phyloP scores from a whole-genome alignment of 2,329 filamentous ascomycete species.

The Pleomassaria siparia region DNA sequence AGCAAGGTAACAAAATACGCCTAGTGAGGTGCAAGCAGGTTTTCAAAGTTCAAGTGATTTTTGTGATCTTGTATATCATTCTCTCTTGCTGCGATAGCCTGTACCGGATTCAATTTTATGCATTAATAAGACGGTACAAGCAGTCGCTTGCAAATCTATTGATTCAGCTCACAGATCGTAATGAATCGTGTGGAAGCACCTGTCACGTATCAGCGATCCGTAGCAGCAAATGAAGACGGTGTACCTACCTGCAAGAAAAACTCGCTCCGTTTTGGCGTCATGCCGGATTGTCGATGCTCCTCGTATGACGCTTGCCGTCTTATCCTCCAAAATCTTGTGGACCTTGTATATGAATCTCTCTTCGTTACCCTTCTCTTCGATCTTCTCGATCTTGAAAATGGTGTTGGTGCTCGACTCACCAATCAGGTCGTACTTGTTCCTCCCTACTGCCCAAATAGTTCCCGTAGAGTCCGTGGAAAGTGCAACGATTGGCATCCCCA shows the following conservation, averaged over 20 bases:
- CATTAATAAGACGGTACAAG: too few relatives aligned
- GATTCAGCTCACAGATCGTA: neutral
- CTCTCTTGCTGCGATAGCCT: too few relatives aligned
- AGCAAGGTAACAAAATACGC: too few relatives aligned
- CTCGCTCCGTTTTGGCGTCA: constrained; percentile 7
- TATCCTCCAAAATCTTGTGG: constrained; percentile 10
- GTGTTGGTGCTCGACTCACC: constrained; percentile 2
- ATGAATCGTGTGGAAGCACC: neutral
- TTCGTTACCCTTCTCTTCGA: constrained; percentile 1
- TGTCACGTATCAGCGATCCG: neutral
- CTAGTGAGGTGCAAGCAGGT: too few relatives aligned
- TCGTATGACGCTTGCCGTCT: neutral
- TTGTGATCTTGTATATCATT: too few relatives aligned
- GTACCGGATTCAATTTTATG: too few relatives aligned
- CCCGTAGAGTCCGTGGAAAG: constrained; percentile 8
- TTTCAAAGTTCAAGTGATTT: too few relatives aligned
- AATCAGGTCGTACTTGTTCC: constrained; percentile 7
- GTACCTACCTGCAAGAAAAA: constrained; percentile 7
- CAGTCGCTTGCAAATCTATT: too few relatives aligned
- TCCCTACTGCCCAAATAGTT: constrained; percentile 12
- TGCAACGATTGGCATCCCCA: constrained; percentile 10
- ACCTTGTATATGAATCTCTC: neutral
- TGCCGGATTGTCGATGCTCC: constrained; percentile 5
- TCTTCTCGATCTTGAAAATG: constrained; percentile 11
- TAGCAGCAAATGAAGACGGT: neutral